phyloP scores from a whole-genome alignment of 257 asterid species.

The Capsicum chinense region DNA sequence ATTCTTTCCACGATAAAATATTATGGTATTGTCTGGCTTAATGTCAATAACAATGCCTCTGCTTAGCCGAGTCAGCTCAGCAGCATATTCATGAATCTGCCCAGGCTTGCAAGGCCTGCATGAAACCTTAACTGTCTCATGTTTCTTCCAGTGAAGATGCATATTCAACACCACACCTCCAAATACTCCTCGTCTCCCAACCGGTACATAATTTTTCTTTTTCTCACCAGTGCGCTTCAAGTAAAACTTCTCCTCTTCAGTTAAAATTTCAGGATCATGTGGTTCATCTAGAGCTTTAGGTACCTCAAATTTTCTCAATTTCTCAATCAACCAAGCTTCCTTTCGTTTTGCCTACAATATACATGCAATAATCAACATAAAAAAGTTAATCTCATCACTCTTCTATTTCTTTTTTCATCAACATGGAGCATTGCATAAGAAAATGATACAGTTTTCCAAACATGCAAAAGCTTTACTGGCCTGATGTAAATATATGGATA shows the following conservation, averaged over 20 bases:
- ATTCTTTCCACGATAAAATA: conserved; percentile 88
- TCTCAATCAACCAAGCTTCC: conserved; percentile 95
- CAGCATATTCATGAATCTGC: conserved; percentile 77
- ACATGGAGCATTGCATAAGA: background rate
- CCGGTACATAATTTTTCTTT: conserved; percentile 84
- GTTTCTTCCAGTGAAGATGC: conserved; percentile 99
- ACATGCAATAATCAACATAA: background rate
- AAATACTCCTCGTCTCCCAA: conserved; percentile 96
- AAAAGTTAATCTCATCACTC: background rate
- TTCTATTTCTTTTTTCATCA: background rate
- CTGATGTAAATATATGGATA: background rate
- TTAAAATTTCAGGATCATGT: conserved; percentile 89
- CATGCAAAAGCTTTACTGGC: background rate
- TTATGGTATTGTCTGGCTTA: conserved; percentile 68
- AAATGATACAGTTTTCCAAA: background rate
- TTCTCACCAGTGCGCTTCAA: conserved; percentile 91
- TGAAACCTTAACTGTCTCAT: conserved; percentile 84
- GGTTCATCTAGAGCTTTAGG: conserved; percentile 71
- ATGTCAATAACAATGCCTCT: conserved; percentile 76
- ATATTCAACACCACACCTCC: conserved; percentile 97
- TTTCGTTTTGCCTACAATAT: conserved; percentile 78
- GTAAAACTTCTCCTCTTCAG: conserved; percentile 93
- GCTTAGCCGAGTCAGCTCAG: conserved; percentile 87
- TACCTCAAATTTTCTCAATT: conserved; percentile 73
- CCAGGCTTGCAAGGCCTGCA: conserved; percentile 96